These are phyloP conservation scores for Boletus holoroseus DNA, from an alignment of 1,284 basidiomycete genomes.

Conservation along the genomic window DNA sequence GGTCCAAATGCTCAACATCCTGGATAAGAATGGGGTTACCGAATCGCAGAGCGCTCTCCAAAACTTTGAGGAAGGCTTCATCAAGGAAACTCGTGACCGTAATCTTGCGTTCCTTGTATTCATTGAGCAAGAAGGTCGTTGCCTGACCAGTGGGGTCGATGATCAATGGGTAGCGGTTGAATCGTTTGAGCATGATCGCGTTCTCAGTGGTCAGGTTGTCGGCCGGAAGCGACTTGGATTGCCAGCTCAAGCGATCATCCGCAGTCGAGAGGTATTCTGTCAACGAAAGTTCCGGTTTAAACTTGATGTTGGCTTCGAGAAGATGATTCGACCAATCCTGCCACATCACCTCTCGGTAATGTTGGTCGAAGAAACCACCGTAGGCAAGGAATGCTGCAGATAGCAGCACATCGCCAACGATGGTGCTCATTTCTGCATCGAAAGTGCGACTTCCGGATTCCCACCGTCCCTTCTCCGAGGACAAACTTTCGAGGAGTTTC, in stretches of 20 bases:
- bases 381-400: constrained; percentile 98
- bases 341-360: constrained; percentile 97
- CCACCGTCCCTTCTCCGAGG: constrained; percentile 94
- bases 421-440: constrained; percentile 97
- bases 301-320: constrained; percentile 84
- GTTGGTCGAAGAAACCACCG: constrained; percentile 98
- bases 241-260: constrained; percentile 94
- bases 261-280: constrained; percentile 97
- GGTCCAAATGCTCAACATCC: constrained; percentile 97
- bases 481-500: constrained; percentile 90
- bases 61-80: constrained; percentile 96
- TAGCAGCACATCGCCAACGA: constrained; percentile 93
- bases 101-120: constrained; percentile 95
- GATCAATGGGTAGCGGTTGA: constrained; percentile 96
- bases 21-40: constrained; percentile 97
- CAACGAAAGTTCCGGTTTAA: constrained; percentile 88
- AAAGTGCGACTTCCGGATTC: constrained; percentile 94
- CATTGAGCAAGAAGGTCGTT: constrained; percentile 88
- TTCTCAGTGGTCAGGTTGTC: constrained; percentile 98
- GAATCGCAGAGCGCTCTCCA: constrained; percentile 98
- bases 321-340: constrained; percentile 91
- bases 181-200: constrained; percentile 97
- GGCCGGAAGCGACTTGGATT: constrained; percentile 88
- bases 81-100: constrained; percentile 98
- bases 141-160: constrained; percentile 99